Percentiles rank a stretch among this genome's conserved stretches.
phyloP scores from a whole-genome alignment of 1,284 basidiomycete species.

The Naganishia sp. region DNA sequence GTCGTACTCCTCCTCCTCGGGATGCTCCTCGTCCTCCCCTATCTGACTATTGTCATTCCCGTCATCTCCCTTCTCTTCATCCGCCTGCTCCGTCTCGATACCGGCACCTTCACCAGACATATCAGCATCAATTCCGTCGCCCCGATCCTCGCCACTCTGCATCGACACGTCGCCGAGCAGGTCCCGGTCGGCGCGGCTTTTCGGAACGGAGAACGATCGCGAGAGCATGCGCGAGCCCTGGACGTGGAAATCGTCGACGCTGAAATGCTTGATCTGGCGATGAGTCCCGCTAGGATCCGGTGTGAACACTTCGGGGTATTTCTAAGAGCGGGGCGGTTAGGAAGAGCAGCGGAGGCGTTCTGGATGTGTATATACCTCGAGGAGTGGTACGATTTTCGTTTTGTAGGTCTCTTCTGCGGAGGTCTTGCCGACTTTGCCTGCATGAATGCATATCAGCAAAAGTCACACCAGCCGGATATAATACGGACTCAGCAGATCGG shows the following conservation, averaged over 20 bases:
- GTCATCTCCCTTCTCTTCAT: conserved; percentile 56
- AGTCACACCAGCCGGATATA: background rate
- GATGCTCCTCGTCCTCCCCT: conserved; percentile 49
- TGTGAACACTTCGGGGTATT: conserved; percentile 70
- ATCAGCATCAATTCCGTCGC: conserved; percentile 58
- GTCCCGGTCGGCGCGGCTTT: conserved; percentile 2
- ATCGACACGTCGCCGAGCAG: conserved; percentile 27
- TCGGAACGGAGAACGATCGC: conserved; percentile 56
- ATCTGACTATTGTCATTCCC: conserved; percentile 43
- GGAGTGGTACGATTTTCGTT: conserved; percentile 65
- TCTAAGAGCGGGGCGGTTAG: conserved; percentile 52
- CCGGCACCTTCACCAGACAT: conserved; percentile 44
- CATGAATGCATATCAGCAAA: background rate
- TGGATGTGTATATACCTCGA: conserved; percentile 60
- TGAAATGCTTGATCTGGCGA: conserved; percentile 58
- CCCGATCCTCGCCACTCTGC: conserved; percentile 14
- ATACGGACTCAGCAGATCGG: conserved; percentile 74
- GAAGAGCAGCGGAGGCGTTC: conserved; percentile 2
- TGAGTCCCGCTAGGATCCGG: conserved; percentile 1
- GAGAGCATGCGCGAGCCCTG: conserved; percentile 94
- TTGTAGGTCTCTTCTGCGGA: conserved; percentile 78
- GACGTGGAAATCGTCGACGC: conserved; percentile 76
- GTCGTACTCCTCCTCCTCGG: conserved; percentile 54
- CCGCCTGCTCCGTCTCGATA: conserved; percentile 26
- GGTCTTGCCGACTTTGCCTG: conserved; percentile 82